Base-by-base conservation (phyloP, 1,284 basidiomycete species). In the Trichosporon inkin region DNA sequence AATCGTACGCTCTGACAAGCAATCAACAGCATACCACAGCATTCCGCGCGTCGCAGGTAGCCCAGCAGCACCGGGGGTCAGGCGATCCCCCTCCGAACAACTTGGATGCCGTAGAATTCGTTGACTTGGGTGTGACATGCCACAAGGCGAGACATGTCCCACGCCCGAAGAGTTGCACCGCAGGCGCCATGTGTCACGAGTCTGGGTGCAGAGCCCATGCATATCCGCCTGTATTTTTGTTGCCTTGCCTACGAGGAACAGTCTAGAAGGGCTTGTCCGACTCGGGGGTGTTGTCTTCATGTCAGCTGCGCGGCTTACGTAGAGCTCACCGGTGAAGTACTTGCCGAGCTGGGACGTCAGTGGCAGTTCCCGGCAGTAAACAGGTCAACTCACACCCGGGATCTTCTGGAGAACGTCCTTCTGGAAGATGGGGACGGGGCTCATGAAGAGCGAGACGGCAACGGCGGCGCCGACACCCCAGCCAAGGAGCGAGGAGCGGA, bases 261-360 rank as follows among this genome's bases (percentile, higher is more conserved):
- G 22, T 51, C 53, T 75, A 79, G 74, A 78, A 79, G 44, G 77
- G 77, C 69, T 79, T 77, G 71, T 79, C 77, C 24, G 66, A 71
- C 56, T 73, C 76, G 44, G 76, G 77, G 55, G 72, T 75, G 55
- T 65, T 73, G 71, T 79, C 77, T 72, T 58, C 20, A 32, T 39
- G 58, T 54, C 20, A 56, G 57, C 35, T 24, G 20, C 24, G 35
- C 19, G 19, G 32, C 14, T 34, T 24, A 6, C 7, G 49, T 22
- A 39, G 38, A 11, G 40, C 38, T 49, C 49, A 74, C 72, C 72
- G 55, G 60, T 57, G 57, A 70, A 73, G 67, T 71, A 74, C 41
- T 59, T 47, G 39, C 53, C 54, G 63, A 74, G 55, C 69, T 70
- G 62, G 8, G 28, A n/a, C 28, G 28, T 32, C 13, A 24, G 16